Conservation (phyloP, 2,329 filamentous ascomycete species). For the Xylaria sp. region DNA sequence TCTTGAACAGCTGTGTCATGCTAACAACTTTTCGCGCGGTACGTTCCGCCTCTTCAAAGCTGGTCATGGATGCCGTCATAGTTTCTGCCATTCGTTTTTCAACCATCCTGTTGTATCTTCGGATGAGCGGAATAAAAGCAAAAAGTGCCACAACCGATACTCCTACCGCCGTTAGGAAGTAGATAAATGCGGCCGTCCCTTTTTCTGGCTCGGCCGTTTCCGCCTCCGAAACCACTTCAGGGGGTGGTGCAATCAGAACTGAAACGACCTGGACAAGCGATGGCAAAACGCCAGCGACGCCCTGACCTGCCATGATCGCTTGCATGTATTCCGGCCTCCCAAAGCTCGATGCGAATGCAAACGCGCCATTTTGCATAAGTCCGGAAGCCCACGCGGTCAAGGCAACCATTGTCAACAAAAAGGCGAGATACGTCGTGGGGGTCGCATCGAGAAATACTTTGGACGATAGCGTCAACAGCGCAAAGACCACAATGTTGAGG, state of each 20-base stretch:
- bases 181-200: constrained; percentile 79
- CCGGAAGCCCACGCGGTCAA: constrained; percentile 80
- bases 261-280: constrained; percentile 81
- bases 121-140: constrained; percentile 76
- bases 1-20: constrained; percentile 71
- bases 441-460: constrained; percentile 66
- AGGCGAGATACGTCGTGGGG: constrained; percentile 73
- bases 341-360: constrained; percentile 88
- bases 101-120: constrained; percentile 60
- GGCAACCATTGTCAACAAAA: constrained; percentile 82
- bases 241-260: constrained; percentile 66
- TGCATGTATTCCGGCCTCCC: constrained; percentile 89
- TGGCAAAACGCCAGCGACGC: constrained; percentile 87
- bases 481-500: constrained; percentile 79
- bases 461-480: constrained; percentile 81
- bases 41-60: constrained; percentile 59
- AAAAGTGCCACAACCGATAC: constrained; percentile 74
- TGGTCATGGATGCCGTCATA: constrained; percentile 56
- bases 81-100: constrained; percentile 54
- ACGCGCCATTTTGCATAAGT: constrained; percentile 90
- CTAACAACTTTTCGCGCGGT: constrained; percentile 55
- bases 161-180: constrained; percentile 85
- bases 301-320: constrained; percentile 94
- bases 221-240: constrained; percentile 44
- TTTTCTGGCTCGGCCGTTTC: constrained; percentile 35